Evolutionary conservation across 1,139 yeast genomes (phyloP), one percentile per base, ranked within the genome.

Genomic region (Saccharomyces hybrid): DNA sequence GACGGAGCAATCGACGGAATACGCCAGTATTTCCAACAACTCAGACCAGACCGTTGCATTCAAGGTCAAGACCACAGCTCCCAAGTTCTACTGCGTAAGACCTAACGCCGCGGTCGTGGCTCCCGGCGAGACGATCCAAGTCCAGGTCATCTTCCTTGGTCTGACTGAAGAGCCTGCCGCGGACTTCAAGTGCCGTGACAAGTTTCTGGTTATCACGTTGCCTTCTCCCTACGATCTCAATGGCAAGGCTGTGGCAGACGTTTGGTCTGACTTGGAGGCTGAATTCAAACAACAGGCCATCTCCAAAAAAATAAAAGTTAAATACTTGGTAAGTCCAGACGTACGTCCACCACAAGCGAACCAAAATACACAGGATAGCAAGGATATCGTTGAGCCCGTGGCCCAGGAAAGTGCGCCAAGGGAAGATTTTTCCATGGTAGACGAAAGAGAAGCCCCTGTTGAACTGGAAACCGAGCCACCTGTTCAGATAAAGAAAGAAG

Each of bases 61-160:
- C 78, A 95, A 95, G 76, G 97, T 95, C 68, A 95, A 93, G 75
- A 93, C 99, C 51, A 93, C 99, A 8, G 97, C 98, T 13, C 99
- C 99, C 56, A 91, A 88, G 72, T 79, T 89, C 70, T 88, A 91
- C 76, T 88, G 97, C 72, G 98, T 93, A 54, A 85, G 97, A 73
- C 99, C 99, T 57, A 93, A 91, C 71, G 95, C 97, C 55, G 82
- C 95, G 27, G 74, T 86, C 47, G 78, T 93, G 55, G 78, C 77
- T 47, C 93, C 98, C 13, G 95, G 95, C 46, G 81, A 81, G 60
- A 73, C 84, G 11, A 75, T 84, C 54, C 82, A 86, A 56, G 88
- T 93, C 52, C 81, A 91, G 52, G 86, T 93, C 62, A 88, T 89
- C 64, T 83, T 90, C 60, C 91, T 91, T 71, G 96, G 96, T 9